A percentile compares a stretch with the other conserved stretches of the same genome.
phyloP scores from a whole-genome alignment of 805 yeast genomes.

The Candida krabiensis region DNA sequence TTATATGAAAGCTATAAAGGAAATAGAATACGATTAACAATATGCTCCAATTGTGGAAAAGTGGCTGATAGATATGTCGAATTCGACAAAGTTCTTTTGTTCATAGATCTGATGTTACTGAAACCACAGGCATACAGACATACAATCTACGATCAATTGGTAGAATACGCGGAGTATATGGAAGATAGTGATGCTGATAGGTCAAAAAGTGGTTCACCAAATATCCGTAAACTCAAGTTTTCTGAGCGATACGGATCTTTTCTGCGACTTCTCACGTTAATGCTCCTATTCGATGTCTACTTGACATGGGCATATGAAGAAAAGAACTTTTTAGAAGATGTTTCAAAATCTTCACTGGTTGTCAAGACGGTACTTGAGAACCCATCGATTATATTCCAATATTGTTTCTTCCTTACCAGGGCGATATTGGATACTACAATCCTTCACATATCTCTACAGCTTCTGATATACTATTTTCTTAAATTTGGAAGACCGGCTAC shows the following conservation, averaged over 20 bases:
- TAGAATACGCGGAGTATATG: conserved; percentile 7
- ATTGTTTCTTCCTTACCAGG: conserved; percentile 52
- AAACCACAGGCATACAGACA: conserved; percentile 90
- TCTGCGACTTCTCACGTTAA: conserved; percentile 56
- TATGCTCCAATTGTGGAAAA: conserved; percentile 67
- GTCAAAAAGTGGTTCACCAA: not conserved
- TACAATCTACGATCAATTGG: conserved; percentile 65
- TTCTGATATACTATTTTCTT: conserved; percentile 31
- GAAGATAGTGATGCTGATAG: not conserved
- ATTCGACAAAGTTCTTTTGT: conserved; percentile 78
- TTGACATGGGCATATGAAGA: conserved; percentile 92
- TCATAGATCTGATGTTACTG: conserved; percentile 78
- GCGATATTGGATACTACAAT: conserved; percentile 39
- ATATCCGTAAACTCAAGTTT: not conserved
- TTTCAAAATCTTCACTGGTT: conserved; percentile 23
- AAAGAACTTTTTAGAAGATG: conserved; percentile 38
- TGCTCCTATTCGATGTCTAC: conserved; percentile 83
- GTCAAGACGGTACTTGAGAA: conserved; percentile 31
- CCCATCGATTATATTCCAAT: conserved; percentile 48
- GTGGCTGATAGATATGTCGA: conserved; percentile 92
- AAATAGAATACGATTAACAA: conserved; percentile 75
- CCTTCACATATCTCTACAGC: conserved; percentile 31
- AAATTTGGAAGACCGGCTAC: conserved; percentile 30
- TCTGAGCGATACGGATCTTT: conserved; percentile 15
- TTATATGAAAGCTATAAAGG: conserved; percentile 74